Base-by-base conservation (phyloP, 1,139 yeast species). In the Wickerhamomyces sp. region DNA sequence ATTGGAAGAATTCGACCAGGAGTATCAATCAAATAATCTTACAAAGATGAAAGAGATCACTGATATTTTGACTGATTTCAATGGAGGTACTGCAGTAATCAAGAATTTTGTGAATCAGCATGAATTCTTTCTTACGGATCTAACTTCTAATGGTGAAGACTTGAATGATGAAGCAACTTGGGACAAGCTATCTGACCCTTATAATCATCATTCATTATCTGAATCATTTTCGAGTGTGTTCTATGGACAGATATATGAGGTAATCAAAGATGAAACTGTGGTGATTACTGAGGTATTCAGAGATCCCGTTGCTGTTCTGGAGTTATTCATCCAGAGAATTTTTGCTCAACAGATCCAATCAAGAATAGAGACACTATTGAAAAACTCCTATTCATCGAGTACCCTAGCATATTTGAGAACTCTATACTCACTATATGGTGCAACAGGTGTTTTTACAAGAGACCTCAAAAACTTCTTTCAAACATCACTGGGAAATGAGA, bases 31-130 rank as follows among this genome's bases (percentile, higher is more conserved):
- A 26, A 65, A 64, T 46, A 85, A 84, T 53, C 76, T 82, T 56
- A 73, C 74, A n/a, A 78, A 78, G 44, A 83, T 93, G 86, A 81
- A 78, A 55, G 90, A 84, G 48, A 79, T 88, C 35, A 90, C 97
- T 1, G 79, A 78, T 43, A 78, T 90, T n/a, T 69, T 91, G 44
- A 76, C 82, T 45, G 88, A 82, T 49, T 91, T 83, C 66, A 91
- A 93, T 59, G 94, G 91, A 10, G 97, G 97, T 10, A 74, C 80
- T 6, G 82, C 84, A 49, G 94, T 90, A 11, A 84, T 89, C 13
- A 90, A 84, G 60, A 79, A 86, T 44, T 91, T 88, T 66, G 89
- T 90, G 38, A 83, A 81, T 59, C 90, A 86, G 60, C 90, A 86
- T 61, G 87, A 82, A 48, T 78, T 85, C 50, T 83, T 87, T 60